phyloP scores from a whole-genome alignment of 1,139 yeast species.

The Zygoascus hellenicus region DNA sequence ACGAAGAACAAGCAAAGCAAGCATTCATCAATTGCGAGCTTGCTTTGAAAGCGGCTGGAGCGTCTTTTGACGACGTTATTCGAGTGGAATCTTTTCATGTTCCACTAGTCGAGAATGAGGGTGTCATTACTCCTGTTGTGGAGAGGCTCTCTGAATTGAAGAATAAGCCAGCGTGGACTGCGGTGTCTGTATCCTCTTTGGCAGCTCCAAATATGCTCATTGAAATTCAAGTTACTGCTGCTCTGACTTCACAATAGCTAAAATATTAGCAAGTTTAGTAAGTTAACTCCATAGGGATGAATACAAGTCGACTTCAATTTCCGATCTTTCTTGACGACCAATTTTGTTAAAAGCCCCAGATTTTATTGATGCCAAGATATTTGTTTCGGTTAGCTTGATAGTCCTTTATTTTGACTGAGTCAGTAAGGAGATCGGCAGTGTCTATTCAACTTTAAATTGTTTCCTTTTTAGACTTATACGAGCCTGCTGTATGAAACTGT shows the following conservation, averaged over 20 bases:
- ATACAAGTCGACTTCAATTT: no score
- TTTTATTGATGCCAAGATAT: no score
- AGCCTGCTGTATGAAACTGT: no score
- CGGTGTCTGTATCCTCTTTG: constrained; percentile 3
- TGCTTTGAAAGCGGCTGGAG: constrained; percentile 9
- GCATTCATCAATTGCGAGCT: constrained; percentile 4
- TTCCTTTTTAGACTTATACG: no score
- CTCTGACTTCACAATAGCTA: neutral
- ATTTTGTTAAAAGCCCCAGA: no score
- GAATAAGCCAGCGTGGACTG: constrained; percentile 7
- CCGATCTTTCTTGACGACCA: no score
- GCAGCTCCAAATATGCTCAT: constrained; percentile 8
- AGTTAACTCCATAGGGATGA: no score
- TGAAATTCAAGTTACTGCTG: constrained; percentile 8
- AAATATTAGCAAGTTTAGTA: no score
- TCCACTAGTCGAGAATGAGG: neutral
- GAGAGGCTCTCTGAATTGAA: neutral
- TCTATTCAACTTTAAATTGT: no score
- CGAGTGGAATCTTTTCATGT: constrained; percentile 4
- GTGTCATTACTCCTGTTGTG: neutral
- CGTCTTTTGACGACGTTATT: neutral
- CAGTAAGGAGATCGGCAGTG: no score
- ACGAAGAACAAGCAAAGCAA: constrained; percentile 4
- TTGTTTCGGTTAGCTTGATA: no score
- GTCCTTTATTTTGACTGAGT: no score